Evolutionary conservation across 148 eudicot species (phyloP).

Genomic region (Beta vulgaris): DNA sequence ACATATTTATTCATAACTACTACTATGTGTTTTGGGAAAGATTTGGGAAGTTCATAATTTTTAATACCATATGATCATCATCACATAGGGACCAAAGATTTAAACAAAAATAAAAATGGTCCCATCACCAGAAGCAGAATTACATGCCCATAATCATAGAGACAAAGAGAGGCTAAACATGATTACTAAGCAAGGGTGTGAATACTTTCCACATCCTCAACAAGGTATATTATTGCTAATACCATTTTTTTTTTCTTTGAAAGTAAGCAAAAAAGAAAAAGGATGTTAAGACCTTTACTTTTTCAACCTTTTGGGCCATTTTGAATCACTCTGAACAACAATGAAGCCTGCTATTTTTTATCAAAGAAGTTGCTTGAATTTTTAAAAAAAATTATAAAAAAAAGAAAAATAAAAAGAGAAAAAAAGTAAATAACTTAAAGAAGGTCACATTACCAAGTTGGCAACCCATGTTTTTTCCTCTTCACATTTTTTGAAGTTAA

Average conservation of each 20-base stretch:
- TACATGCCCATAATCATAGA: constrained; percentile 33
- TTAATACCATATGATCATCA: constrained; percentile 10
- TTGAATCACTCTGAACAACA: constrained; percentile 6
- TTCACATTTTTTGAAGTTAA: constrained; percentile 6
- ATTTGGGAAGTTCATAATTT: constrained; percentile 5
- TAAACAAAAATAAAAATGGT: constrained; percentile 8
- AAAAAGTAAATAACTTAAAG: constrained; percentile 10
- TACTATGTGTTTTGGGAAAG: background rate
- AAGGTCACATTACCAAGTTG: constrained; percentile 21
- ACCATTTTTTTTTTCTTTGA: background rate
- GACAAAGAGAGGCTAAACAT: constrained; percentile 25
- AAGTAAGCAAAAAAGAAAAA: constrained; percentile 9
- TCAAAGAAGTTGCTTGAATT: background rate
- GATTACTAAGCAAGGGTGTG: constrained; percentile 23
- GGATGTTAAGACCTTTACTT: constrained; percentile 23
- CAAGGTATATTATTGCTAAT: background rate
- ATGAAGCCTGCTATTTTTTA: constrained; percentile 7
- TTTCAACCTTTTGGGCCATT: constrained; percentile 24
- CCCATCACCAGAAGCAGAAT: constrained; percentile 16
- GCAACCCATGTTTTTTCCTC: background rate
- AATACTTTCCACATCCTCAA: constrained; percentile 29
- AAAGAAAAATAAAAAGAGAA: background rate
- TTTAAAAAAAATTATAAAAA: background rate
- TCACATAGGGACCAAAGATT: constrained; percentile 19
- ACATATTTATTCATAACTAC: background rate